Percentiles rank a stretch among this genome's conserved stretches.
Evolutionary conservation across 164 flowering plant species (phyloP).

Genomic region (Platanus orientalis): DNA sequence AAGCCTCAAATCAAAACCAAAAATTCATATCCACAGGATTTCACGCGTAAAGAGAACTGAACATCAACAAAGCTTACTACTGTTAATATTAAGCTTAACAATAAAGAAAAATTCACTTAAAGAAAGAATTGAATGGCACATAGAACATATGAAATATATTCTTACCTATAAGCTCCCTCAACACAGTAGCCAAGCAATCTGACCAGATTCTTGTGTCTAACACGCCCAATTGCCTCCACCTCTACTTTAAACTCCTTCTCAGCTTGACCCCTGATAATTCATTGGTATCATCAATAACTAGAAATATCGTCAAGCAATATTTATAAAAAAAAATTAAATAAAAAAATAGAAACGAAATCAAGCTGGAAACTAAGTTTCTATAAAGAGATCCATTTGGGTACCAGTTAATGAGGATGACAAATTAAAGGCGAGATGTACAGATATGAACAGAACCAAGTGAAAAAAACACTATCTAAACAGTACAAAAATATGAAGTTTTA

Average conservation of each 20-base stretch:
- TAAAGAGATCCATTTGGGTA: not conserved
- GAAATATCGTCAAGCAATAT: not conserved
- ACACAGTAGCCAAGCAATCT: slow-evolving; percentile 93
- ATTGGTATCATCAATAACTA: slow-evolving; percentile 9
- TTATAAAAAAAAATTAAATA: not conserved
- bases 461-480: no score
- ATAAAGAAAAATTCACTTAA: not conserved
- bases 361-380: not conserved
- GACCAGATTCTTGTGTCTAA: slow-evolving; percentile 92
- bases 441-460: no score
- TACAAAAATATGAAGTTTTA: no score
- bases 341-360: not conserved
- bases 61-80: not conserved
- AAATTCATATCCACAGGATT: not conserved
- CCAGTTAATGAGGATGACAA: not conserved
- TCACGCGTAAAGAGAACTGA: not conserved
- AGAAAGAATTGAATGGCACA: not conserved
- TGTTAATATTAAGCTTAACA: not conserved
- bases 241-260: slow-evolving; percentile 91
- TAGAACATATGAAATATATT: not conserved
- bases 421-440: no score
- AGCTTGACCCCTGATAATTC: slow-evolving; percentile 77
- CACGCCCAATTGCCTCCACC: slow-evolving; percentile 98
- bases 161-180: slow-evolving; percentile 95
- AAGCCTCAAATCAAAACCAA: not conserved